Evolutionary conservation across 306 rosid genomes (phyloP).

Genomic region (Cicer pinnatifidum): DNA sequence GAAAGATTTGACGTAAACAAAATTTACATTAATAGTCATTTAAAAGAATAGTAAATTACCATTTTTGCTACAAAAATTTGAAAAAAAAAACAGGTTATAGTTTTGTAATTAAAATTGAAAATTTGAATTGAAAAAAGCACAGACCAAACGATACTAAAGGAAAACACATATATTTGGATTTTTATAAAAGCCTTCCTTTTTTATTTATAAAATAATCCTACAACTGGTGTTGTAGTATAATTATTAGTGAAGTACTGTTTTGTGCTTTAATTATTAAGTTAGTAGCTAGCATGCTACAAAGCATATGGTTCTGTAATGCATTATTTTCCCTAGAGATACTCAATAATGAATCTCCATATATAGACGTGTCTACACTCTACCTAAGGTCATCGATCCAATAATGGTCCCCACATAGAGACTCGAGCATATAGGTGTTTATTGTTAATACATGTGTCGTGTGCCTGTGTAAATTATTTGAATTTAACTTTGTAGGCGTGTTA

Average conservation of each 20-base stretch:
- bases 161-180: constrained; percentile 14
- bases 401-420: constrained; percentile 49
- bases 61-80: too few species aligned
- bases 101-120: too few species aligned
- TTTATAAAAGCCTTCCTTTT: constrained; percentile 18
- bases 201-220: constrained; percentile 9
- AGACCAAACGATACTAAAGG: too few species aligned
- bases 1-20: too few species aligned
- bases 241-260: constrained; percentile 33
- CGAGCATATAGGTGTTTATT: constrained; percentile 20
- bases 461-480: neutral
- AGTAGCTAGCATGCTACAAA: constrained; percentile 43
- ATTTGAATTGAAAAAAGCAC: too few species aligned
- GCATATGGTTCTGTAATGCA: constrained; percentile 50
- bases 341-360: constrained; percentile 51
- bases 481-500: constrained; percentile 26
- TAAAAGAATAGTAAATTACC: too few species aligned
- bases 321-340: constrained; percentile 48
- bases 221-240: constrained; percentile 27
- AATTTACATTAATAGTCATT: too few species aligned
- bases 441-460: neutral
- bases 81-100: too few species aligned
- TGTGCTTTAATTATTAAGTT: constrained; percentile 41
- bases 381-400: constrained; percentile 8
- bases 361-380: constrained; percentile 38